Percentiles rank a stretch among this genome's conserved stretches.
phyloP scores from a whole-genome alignment of 2,329 filamentous ascomycete genomes.

The Cladophialophora carrionii region DNA sequence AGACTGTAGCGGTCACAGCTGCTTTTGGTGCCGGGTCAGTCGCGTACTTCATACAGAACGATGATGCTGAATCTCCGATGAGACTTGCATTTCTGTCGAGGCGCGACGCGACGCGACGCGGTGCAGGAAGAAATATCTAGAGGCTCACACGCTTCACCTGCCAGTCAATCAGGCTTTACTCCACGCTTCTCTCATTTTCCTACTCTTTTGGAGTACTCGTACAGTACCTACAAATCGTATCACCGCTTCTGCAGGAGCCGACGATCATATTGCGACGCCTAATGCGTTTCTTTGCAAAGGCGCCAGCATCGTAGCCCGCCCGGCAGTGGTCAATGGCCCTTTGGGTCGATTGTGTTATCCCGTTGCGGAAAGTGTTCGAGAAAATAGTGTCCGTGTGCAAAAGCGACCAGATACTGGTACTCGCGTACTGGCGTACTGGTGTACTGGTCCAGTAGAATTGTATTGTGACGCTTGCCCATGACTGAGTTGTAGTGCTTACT shows the following conservation, averaged over 20 bases:
- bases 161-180: no score
- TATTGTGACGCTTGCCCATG: no score
- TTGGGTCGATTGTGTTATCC: neutral
- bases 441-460: neutral
- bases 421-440: neutral
- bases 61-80: no score
- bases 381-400: neutral
- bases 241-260: neutral
- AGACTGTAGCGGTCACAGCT: no score
- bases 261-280: neutral
- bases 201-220: no score
- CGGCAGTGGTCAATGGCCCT: neutral
- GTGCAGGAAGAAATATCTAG: neutral
- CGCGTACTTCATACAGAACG: no score
- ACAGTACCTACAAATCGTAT: no score
- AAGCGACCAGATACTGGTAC: neutral
- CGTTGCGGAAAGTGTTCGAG: neutral
- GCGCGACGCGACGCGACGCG: neutral
- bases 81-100: neutral
- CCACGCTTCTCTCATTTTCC: no score
- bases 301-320: neutral
- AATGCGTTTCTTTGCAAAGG: neutral
- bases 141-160: neutral
- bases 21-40: no score
- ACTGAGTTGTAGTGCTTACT: neutral